These are phyloP conservation scores for Cryphonectria naterciae DNA, from an alignment of 2,329 filamentous ascomycete genomes.

Conservation along the genomic window DNA sequence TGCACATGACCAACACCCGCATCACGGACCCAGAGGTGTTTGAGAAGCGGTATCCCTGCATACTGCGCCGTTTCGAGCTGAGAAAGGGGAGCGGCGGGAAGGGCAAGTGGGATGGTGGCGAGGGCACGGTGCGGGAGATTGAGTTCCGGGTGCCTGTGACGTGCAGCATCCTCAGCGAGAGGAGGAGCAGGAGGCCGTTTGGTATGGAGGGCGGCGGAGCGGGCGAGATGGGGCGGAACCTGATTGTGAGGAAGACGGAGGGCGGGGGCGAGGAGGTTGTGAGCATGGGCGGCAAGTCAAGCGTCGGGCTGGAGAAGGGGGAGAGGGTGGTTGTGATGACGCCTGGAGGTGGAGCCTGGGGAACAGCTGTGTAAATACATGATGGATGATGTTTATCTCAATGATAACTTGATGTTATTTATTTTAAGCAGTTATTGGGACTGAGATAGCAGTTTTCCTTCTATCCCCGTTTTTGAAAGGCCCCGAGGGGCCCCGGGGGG, in stretches of 20 bases:
- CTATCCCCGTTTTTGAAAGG: too few relatives aligned
- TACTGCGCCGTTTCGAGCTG: conserved; percentile 40
- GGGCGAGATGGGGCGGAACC: conserved; percentile 68
- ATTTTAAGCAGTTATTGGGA: not conserved
- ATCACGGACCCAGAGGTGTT: conserved; percentile 43
- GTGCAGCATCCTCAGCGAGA: conserved; percentile 71
- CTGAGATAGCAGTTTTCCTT: not conserved
- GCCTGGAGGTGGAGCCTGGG: conserved; percentile 66
- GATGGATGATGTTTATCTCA: not conserved
- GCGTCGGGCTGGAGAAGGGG: conserved; percentile 60
- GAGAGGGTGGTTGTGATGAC: conserved; percentile 65
- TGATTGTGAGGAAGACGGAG: conserved; percentile 58
- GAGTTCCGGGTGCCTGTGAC: conserved; percentile 72
- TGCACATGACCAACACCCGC: conserved; percentile 45
- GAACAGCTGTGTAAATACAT: conserved; percentile 31
- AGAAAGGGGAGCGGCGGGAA: conserved; percentile 33
- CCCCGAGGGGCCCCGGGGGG: too few relatives aligned
- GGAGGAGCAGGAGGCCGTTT: conserved; percentile 72
- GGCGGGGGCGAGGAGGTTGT: conserved; percentile 32
- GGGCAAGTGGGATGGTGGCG: conserved; percentile 59
- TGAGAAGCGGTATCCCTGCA: conserved; percentile 41
- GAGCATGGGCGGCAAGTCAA: conserved; percentile 64
- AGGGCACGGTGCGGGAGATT: conserved; percentile 71
- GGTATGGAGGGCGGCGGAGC: conserved; percentile 72
- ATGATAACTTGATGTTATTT: not conserved